Percentiles rank a stretch among this genome's conserved stretches.
phyloP scores from a whole-genome alignment of 768 basidiomycete genomes.

The Amanita exitialis region DNA sequence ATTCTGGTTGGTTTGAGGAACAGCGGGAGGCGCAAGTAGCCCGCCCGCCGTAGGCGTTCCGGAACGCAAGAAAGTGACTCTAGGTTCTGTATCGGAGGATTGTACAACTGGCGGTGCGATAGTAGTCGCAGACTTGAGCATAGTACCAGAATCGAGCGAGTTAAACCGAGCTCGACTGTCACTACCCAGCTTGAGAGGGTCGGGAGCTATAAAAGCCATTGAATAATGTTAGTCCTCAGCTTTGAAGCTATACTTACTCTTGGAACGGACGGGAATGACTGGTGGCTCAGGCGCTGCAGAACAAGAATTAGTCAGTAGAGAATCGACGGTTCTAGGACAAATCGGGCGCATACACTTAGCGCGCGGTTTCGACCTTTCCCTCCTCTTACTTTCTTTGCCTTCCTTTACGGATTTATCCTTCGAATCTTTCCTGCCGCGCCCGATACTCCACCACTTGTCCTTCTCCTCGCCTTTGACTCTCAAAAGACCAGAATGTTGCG shows the following conservation, averaged over 20 bases:
- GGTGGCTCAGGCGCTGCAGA: constrained; percentile 27
- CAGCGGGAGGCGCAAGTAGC: constrained; percentile 26
- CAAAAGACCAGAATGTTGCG: constrained; percentile 18
- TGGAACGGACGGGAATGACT: constrained; percentile 23
- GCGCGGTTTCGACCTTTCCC: constrained; percentile 14
- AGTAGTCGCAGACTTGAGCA: constrained; percentile 23
- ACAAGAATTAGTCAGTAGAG: neutral
- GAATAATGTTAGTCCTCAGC: neutral
- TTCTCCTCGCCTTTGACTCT: constrained; percentile 33
- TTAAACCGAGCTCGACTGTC: constrained; percentile 46
- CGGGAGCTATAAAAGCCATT: constrained; percentile 27
- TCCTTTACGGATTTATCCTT: constrained; percentile 48
- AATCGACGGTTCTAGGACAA: neutral
- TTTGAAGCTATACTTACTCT: constrained; percentile 19
- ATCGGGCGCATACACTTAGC: constrained; percentile 30
- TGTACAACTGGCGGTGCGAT: constrained; percentile 15
- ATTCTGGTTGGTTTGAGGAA: constrained; percentile 8
- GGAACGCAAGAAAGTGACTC: constrained; percentile 22
- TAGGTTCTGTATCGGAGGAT: constrained; percentile 10
- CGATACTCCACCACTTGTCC: constrained; percentile 79
- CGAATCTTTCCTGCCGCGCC: constrained; percentile 62
- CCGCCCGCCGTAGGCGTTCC: constrained; percentile 26
- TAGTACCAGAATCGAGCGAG: constrained; percentile 40
- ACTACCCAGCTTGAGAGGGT: constrained; percentile 25
- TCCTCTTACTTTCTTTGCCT: constrained; percentile 26